Evolutionary conservation across 768 basidiomycete species (phyloP).

Genomic region (Lactarius psammicola): DNA sequence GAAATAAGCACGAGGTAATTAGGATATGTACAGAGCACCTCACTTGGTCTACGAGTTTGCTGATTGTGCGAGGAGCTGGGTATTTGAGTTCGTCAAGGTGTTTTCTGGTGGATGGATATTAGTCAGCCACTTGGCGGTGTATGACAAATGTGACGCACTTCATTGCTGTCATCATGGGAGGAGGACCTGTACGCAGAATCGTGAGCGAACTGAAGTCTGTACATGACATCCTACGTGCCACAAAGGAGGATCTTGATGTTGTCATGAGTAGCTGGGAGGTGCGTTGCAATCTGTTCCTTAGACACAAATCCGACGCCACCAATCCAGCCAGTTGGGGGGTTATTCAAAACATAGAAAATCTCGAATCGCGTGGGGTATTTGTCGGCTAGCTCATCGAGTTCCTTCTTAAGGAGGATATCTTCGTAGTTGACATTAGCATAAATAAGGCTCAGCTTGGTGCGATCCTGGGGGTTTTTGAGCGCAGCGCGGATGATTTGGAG

Average conservation of each 20-base stretch:
- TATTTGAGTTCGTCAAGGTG: constrained; percentile 86
- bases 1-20: constrained; percentile 27
- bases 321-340: constrained; percentile 82
- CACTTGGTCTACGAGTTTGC: constrained; percentile 91
- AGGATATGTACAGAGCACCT: constrained; percentile 1
- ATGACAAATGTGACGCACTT: constrained; percentile 48
- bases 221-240: constrained; percentile 44
- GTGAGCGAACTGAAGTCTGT: constrained; percentile 5
- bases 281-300: constrained; percentile 83
- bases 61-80: constrained; percentile 82
- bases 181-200: constrained; percentile 48
- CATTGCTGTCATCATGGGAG: constrained; percentile 78
- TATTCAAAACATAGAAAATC: constrained; percentile 91
- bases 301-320: constrained; percentile 92
- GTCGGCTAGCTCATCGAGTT: constrained; percentile 76
- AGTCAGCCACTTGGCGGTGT: constrained; percentile 21
- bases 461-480: constrained; percentile 84
- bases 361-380: constrained; percentile 67
- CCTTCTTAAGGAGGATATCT: constrained; percentile 88
- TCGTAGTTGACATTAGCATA: constrained; percentile 94
- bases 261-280: constrained; percentile 63
- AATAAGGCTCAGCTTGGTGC: constrained; percentile 79
- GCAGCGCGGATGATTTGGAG: constrained; percentile 96
- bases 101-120: constrained; percentile 52
- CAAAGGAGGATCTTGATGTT: constrained; percentile 87